Evolutionary conservation across 2,329 filamentous ascomycete species (phyloP).

Genomic region (Sordariomycetes sp.): DNA sequence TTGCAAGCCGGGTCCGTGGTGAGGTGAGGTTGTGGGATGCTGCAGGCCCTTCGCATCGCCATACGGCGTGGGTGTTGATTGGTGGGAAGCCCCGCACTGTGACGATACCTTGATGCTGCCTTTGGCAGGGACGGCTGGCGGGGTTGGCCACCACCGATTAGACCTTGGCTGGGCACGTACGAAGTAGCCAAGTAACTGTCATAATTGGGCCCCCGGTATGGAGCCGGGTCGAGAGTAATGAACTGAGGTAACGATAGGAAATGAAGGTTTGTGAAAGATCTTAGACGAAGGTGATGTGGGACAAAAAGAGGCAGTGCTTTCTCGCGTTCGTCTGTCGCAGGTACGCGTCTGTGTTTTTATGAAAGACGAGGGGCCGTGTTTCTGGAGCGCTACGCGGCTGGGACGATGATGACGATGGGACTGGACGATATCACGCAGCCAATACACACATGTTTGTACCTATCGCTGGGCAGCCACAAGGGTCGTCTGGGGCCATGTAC

Average conservation of each 20-base stretch:
- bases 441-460: not conserved
- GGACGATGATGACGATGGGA: no score
- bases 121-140: not conserved
- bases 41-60: conserved; percentile 3
- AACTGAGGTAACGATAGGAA: no score
- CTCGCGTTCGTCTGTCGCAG: no score
- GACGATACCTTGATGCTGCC: not conserved
- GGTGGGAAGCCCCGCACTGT: conserved; percentile 1
- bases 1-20: conserved; percentile 2
- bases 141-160: not conserved
- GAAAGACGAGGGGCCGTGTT: no score
- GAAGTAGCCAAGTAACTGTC: not conserved
- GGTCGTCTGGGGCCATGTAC: not conserved
- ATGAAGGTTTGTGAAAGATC: no score
- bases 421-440: no score
- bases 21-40: conserved; percentile 6
- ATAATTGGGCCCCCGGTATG: no score
- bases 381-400: no score
- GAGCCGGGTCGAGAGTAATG: no score
- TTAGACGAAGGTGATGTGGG: no score
- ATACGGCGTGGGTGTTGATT: conserved; percentile 1
- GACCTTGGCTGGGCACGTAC: not conserved
- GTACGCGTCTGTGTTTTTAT: no score
- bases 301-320: no score
- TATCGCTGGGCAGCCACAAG: not conserved